Percentiles rank a stretch among this genome's conserved stretches.
Conservation (phyloP, 306 rosid species). For the Cucumis sativus region Cucumber_9930_V3 NC_026657.2:2219001-2219500, state of each 20-base stretch:
- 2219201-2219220: background rate
- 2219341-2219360: background rate
- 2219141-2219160: background rate
- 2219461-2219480: constrained; percentile 86
- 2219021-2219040: background rate
- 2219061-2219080: background rate
- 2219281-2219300: background rate
- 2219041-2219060: background rate
- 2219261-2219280: background rate
- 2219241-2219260: background rate
- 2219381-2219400: constrained; percentile 76
- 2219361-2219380: constrained; percentile 91
- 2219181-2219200: background rate
- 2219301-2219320: background rate
- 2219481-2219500: constrained; percentile 79
- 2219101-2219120: background rate
- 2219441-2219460: constrained; percentile 87
- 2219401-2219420: constrained; percentile 83
- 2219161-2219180: background rate
- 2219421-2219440: constrained; percentile 69
- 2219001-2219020: background rate
- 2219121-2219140: background rate
- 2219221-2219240: background rate
- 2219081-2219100: background rate
- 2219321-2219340: background rate